Conservation (phyloP, 73 alveolate genomes). For the Strombidium stylifer region DNA sequence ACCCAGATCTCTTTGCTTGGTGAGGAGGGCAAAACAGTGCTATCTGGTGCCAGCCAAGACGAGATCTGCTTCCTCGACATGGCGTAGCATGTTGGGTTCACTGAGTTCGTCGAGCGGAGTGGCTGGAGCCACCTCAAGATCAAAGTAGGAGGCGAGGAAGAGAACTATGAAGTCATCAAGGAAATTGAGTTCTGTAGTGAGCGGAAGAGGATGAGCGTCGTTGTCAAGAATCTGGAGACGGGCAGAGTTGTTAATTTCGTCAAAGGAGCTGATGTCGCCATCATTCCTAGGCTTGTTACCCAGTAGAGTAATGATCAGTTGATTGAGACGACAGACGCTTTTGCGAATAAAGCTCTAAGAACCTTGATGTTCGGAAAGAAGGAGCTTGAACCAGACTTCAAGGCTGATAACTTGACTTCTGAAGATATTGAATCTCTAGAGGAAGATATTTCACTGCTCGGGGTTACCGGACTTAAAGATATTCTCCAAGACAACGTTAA, state of each 20-base stretch:
- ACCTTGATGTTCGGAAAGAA: conserved; percentile 10
- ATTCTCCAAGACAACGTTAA: conserved; percentile 8
- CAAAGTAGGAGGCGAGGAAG: conserved; percentile 6
- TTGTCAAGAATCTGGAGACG: conserved; percentile 35
- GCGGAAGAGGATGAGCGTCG: conserved; percentile 82
- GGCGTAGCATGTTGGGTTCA: neutral
- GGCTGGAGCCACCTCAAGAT: neutral
- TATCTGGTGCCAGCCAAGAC: conserved; percentile 26
- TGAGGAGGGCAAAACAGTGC: neutral
- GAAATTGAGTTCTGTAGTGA: conserved; percentile 71
- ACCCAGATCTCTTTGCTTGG: neutral
- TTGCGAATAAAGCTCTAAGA: conserved; percentile 18
- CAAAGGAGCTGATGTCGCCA: conserved; percentile 83
- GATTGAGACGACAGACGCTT: neutral
- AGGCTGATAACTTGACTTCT: neutral
- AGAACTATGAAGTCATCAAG: conserved; percentile 54
- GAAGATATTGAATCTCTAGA: neutral
- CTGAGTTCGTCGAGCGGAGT: neutral
- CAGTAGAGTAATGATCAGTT: no score
- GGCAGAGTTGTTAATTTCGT: conserved; percentile 45
- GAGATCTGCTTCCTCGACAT: conserved; percentile 2
- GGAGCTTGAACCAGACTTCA: neutral
- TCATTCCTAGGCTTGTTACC: conserved; percentile 15
- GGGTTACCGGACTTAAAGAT: conserved; percentile 30
- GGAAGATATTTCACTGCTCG: conserved; percentile 1